Conservation (phyloP, 768 basidiomycete genomes). For the Russula foetens region DNA sequence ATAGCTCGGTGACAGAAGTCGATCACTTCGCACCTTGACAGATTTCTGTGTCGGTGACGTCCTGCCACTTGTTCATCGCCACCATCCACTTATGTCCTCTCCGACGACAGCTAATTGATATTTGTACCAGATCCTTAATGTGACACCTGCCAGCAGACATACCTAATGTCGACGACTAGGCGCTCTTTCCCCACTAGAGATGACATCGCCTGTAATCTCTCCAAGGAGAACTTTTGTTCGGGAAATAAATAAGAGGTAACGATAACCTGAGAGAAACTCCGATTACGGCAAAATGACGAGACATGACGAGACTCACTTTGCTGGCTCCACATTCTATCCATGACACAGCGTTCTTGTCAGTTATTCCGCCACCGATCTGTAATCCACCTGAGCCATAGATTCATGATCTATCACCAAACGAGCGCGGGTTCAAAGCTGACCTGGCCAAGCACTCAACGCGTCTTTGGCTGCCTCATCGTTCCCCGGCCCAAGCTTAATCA, state of each 20-base stretch:
- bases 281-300: not conserved
- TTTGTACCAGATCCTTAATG: not conserved
- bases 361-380: slow-evolving; percentile 93
- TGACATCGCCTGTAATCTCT: slow-evolving; percentile 57
- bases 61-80: slow-evolving; percentile 99
- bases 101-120: slow-evolving; percentile 62
- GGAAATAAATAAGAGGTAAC: slow-evolving; percentile 98
- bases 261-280: slow-evolving; percentile 57
- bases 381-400: slow-evolving; percentile 34
- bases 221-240: slow-evolving; percentile 63
- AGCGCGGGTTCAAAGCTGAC: slow-evolving; percentile 29
- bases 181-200: slow-evolving; percentile 68
- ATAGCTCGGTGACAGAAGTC: not conserved
- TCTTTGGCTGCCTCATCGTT: slow-evolving; percentile 87
- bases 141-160: slow-evolving; percentile 16
- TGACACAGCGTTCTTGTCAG: slow-evolving; percentile 61
- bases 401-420: not conserved
- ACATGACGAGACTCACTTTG: slow-evolving; percentile 46
- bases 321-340: slow-evolving; percentile 89
- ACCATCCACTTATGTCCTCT: slow-evolving; percentile 77
- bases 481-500: slow-evolving; percentile 89
- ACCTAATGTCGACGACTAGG: slow-evolving; percentile 95
- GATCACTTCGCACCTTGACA: slow-evolving; percentile 48
- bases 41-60: slow-evolving; percentile 90
- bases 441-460: slow-evolving; percentile 79